Evolutionary conservation across 306 rosid species (phyloP).

Genomic region (Carpinus viminea): DNA sequence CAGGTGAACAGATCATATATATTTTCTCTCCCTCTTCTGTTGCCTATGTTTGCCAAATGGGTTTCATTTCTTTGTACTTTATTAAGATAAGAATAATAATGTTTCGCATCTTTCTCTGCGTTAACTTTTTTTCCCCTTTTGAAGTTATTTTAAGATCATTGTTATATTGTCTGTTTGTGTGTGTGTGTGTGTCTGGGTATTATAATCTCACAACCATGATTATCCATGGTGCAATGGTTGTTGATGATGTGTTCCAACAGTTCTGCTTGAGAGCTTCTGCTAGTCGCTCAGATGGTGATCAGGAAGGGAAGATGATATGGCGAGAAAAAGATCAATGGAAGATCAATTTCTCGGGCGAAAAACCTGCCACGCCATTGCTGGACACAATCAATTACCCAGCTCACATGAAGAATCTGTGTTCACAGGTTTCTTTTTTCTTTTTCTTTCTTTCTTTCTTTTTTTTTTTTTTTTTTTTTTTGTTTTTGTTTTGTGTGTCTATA

Average conservation of each 20-base stretch:
- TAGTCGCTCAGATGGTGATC: conserved; percentile 35
- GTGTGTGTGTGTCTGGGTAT: not conserved
- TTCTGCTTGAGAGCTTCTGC: conserved; percentile 56
- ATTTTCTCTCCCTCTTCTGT: too few species aligned
- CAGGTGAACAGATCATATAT: conserved; percentile 39
- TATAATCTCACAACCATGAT: not conserved
- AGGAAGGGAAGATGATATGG: conserved; percentile 36
- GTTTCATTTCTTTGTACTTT: not conserved
- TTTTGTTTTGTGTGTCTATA: not conserved
- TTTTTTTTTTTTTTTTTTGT: too few species aligned
- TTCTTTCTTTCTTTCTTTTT: not conserved
- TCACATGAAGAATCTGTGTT: conserved; percentile 79
- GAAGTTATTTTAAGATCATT: not conserved
- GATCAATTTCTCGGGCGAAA: conserved; percentile 51
- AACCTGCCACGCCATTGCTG: conserved; percentile 78
- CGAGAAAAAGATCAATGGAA: conserved; percentile 59
- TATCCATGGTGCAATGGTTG: conserved; percentile 15
- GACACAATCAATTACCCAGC: conserved; percentile 73
- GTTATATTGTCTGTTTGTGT: not conserved
- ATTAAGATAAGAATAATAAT: not conserved
- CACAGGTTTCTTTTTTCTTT: conserved; percentile 16
- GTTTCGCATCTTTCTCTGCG: conserved; percentile 2
- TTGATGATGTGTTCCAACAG: conserved; percentile 34
- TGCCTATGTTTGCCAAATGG: not conserved
- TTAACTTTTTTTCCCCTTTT: not conserved